These are phyloP conservation scores for Neolentinus lepideus DNA, from an alignment of 1,284 basidiomycete genomes.

Conservation along the genomic window DNA sequence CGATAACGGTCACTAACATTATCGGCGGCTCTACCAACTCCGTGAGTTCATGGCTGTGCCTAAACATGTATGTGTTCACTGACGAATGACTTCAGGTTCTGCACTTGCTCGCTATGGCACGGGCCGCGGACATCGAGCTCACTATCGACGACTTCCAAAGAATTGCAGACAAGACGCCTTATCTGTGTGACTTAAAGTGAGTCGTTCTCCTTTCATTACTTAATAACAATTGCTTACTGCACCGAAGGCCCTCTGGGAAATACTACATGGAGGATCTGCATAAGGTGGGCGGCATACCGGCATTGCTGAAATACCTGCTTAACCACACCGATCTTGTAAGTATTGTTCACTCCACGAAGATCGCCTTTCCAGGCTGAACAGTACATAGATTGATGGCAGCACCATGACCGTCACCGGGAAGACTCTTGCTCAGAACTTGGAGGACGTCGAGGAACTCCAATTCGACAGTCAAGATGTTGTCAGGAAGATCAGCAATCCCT, in stretches of 20 bases:
- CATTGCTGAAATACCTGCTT: conserved; percentile 79
- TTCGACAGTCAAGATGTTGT: conserved; percentile 84
- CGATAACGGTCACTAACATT: conserved; percentile 78
- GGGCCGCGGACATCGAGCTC: conserved; percentile 82
- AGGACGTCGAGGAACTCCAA: conserved; percentile 69
- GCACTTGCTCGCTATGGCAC: conserved; percentile 91
- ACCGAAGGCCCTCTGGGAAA: conserved; percentile 75
- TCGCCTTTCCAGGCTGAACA: conserved; percentile 80
- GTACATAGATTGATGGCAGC: background rate
- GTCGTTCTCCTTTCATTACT: conserved; percentile 10
- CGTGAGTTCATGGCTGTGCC: conserved; percentile 32
- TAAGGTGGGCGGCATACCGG: conserved; percentile 85
- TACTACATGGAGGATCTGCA: conserved; percentile 98
- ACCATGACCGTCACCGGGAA: conserved; percentile 88
- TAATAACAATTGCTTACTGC: conserved; percentile 3
- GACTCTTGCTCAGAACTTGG: conserved; percentile 89
- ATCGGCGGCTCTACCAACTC: conserved; percentile 93
- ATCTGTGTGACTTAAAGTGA: conserved; percentile 87
- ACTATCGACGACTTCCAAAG: conserved; percentile 92
- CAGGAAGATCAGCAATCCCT: conserved; percentile 71
- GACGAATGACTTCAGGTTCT: conserved; percentile 53
- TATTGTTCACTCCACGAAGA: conserved; percentile 46
- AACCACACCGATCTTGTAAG: conserved; percentile 77
- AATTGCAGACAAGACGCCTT: conserved; percentile 87
- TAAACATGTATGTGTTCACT: background rate